Evolutionary conservation across 2,329 filamentous ascomycete species (phyloP), one percentile per base, ranked within the genome.

Genomic region (Penicillium occitanis): DNA sequence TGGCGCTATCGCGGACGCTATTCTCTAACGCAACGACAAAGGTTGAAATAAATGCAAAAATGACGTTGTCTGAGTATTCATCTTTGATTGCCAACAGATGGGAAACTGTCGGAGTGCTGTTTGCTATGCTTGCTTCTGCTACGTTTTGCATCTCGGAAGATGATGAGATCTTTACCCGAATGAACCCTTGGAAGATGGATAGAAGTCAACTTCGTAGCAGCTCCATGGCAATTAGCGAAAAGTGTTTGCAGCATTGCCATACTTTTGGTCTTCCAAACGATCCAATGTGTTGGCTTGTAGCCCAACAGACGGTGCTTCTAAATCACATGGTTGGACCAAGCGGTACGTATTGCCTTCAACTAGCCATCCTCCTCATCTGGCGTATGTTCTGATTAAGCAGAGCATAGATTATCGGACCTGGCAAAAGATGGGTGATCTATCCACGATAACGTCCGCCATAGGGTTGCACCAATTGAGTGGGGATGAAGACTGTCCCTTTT

Each of bases 391-490:
- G 14, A 28, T 28, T 28, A 28, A 6, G 13, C 48, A 14, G 25
- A 13, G 13, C 14, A 10, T n/a, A 81, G 81, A 80, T 66, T 81
- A 80, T 53, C 73, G 76, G 25, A 77, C 79, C 0, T 83, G 81
- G 81, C 74, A 78, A 37, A 78, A 75, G 51, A 70, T 83, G 4
- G 81, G 80, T 17, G 81, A 83, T 59, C 73, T 83, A 1, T 75
- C 77, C 1, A 79, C 76, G 22, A 79, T 80, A 0, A 68, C 82
- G 0, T 82, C 79, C 64, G 79, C 81, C 2, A 73, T 83, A 3
- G 81, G 81, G 5, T 78, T 81, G 64, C 77, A 83, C 65, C 68
- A 74, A 33, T 71, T 77, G 46, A 46, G 46, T 30, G 69, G 67
- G 14, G 67, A 69, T 7, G 19, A 59, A 28, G 19, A 59, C 17